Evolutionary conservation across 805 yeast genomes (phyloP).

Genomic region (Starmerella floricola): DNA sequence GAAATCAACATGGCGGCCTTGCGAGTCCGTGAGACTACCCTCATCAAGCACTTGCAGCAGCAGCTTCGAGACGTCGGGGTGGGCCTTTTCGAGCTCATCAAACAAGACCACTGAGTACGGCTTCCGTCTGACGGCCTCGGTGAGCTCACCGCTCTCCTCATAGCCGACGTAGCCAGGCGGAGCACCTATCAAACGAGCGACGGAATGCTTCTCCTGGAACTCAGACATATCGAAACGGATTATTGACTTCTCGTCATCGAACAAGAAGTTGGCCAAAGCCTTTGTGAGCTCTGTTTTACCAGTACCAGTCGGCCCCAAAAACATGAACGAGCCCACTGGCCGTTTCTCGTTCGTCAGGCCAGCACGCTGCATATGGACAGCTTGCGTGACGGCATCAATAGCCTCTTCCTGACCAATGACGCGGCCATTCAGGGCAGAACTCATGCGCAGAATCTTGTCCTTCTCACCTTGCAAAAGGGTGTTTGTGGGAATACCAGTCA

Average conservation of each 20-base stretch:
- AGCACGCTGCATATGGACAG: conserved; percentile 91
- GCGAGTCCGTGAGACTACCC: conserved; percentile 88
- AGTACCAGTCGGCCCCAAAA: conserved; percentile 96
- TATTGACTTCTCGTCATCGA: conserved; percentile 77
- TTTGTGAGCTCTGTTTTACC: conserved; percentile 96
- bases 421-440: conserved; percentile 54
- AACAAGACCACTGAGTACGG: conserved; percentile 88
- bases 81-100: conserved; percentile 96
- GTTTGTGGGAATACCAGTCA: conserved; percentile 92
- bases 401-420: conserved; percentile 97
- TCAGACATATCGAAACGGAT: conserved; percentile 96
- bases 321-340: conserved; percentile 94
- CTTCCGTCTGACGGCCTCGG: conserved; percentile 90
- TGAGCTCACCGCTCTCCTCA: conserved; percentile 85
- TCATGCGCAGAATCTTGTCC: conserved; percentile 83
- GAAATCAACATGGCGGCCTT: conserved; percentile 89
- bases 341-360: conserved; percentile 89
- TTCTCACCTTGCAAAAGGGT: conserved; percentile 88
- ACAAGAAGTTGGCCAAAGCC: conserved; percentile 79
- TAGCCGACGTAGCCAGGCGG: conserved; percentile 98
- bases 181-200: conserved; percentile 86
- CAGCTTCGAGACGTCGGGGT: conserved; percentile 84
- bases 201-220: conserved; percentile 87
- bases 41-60: conserved; percentile 88
- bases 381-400: conserved; percentile 76